These are phyloP conservation scores for Ceriops decandra DNA, from an alignment of 345 rosid genomes.

Conservation along the genomic window DNA sequence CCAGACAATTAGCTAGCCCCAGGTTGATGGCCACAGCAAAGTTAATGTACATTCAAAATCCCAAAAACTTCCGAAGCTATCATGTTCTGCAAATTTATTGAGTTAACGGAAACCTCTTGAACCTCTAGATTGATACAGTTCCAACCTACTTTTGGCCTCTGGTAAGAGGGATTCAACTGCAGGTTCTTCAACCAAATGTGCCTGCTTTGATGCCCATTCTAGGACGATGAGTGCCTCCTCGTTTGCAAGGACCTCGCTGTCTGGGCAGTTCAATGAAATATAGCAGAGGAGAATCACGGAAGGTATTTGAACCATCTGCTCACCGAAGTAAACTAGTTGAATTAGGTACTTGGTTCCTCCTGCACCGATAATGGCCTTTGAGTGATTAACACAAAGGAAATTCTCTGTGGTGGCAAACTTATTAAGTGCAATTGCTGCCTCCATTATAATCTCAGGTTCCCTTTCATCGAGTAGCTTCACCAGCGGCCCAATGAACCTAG, in stretches of 20 bases:
- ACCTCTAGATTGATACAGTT: constrained; percentile 34
- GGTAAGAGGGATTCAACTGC: constrained; percentile 17
- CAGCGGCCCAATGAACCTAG: constrained; percentile 23
- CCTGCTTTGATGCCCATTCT: constrained; percentile 28
- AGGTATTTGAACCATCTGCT: constrained; percentile 27
- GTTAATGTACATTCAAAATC: background rate
- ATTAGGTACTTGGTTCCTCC: constrained; percentile 33
- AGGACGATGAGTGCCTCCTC: constrained; percentile 30
- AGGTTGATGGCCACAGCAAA: background rate
- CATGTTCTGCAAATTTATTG: background rate
- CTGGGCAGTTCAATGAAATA: constrained; percentile 28
- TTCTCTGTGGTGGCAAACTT: constrained; percentile 24
- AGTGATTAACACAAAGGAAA: constrained; percentile 28
- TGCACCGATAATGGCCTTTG: constrained; percentile 22
- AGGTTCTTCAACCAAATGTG: constrained; percentile 14
- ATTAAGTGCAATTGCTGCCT: constrained; percentile 26
- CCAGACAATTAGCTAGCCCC: background rate
- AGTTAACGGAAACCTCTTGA: constrained; percentile 26
- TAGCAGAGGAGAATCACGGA: constrained; percentile 22
- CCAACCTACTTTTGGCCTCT: constrained; percentile 31
- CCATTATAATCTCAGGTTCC: constrained; percentile 22
- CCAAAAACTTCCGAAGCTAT: background rate
- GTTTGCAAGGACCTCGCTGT: constrained; percentile 30
- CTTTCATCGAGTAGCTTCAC: constrained; percentile 30
- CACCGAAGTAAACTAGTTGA: constrained; percentile 30